A percentile compares a stretch with the other conserved stretches of the same genome.
Evolutionary conservation across 2,329 filamentous ascomycete species (phyloP).

Genomic region (Cladophialophora bantiana): DNA sequence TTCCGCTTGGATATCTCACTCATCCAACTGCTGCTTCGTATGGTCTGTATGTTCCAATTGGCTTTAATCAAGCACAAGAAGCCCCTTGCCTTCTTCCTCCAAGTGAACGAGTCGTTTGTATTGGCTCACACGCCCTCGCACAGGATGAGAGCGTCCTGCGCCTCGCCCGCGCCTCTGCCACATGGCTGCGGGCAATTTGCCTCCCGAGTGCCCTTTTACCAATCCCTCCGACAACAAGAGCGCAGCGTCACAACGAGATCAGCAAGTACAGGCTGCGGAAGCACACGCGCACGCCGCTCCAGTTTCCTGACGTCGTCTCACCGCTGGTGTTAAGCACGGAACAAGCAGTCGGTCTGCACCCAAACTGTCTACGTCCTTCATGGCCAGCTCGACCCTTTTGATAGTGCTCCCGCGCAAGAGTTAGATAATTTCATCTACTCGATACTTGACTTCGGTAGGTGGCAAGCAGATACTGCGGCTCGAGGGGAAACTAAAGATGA

Average conservation of each 20-base stretch:
- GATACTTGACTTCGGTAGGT: constrained; percentile 13
- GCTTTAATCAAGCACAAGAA: too few relatives aligned
- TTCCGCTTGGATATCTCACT: too few relatives aligned
- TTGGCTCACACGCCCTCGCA: too few relatives aligned
- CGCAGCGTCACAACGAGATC: constrained; percentile 8
- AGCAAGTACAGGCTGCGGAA: constrained; percentile 10
- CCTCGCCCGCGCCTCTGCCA: too few relatives aligned
- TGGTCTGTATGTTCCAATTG: too few relatives aligned
- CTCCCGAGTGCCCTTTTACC: constrained; percentile 1
- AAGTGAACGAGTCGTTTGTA: too few relatives aligned
- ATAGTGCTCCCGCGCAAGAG: constrained; percentile 5
- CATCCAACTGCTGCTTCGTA: too few relatives aligned
- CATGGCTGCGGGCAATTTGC: constrained; percentile 2
- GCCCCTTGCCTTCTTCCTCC: too few relatives aligned
- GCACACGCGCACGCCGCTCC: constrained; percentile 11
- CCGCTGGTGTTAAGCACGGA: constrained; percentile 7
- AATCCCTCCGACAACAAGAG: constrained; percentile 1
- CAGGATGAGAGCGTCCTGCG: too few relatives aligned
- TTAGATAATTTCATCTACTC: constrained; percentile 17
- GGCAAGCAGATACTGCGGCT: too few relatives aligned
- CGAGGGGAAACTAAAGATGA: neutral
- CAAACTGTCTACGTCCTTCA: constrained; percentile 1
- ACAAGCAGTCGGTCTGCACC: neutral
- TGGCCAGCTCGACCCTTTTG: constrained; percentile 12
- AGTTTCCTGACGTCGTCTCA: constrained; percentile 8